A percentile compares a stretch with the other conserved stretches of the same genome.
phyloP scores from a whole-genome alignment of 495 filamentous ascomycete species.

The Corynascus novoguineensis region DNA sequence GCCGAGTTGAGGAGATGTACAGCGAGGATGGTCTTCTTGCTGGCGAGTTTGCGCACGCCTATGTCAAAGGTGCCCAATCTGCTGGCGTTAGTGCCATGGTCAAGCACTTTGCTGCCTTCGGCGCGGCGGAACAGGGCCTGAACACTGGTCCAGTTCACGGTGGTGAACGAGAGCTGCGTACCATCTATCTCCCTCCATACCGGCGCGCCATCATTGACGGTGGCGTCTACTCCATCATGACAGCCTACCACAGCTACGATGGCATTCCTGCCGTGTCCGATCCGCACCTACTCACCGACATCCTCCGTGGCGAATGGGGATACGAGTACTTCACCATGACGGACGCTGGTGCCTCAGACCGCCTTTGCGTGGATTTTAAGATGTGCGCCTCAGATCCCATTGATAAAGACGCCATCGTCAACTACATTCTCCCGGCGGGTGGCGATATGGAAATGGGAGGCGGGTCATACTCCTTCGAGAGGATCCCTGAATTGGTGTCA shows the following conservation, averaged over 20 bases:
- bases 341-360: slow-evolving; percentile 61
- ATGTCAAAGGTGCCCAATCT: slow-evolving; percentile 57
- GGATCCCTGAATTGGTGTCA: slow-evolving; percentile 57
- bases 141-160: slow-evolving; percentile 66
- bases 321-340: slow-evolving; percentile 56
- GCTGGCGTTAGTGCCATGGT: slow-evolving; percentile 60
- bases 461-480: slow-evolving; percentile 62
- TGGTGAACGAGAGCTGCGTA: slow-evolving; percentile 60
- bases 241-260: slow-evolving; percentile 64
- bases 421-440: slow-evolving; percentile 55
- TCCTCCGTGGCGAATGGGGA: slow-evolving; percentile 63
- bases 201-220: slow-evolving; percentile 63
- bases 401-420: slow-evolving; percentile 51
- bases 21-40: slow-evolving; percentile 59
- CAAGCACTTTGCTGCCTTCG: slow-evolving; percentile 64
- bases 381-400: slow-evolving; percentile 54
- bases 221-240: slow-evolving; percentile 62
- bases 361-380: slow-evolving; percentile 57
- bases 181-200: slow-evolving; percentile 61
- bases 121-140: slow-evolving; percentile 60
- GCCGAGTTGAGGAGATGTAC: slow-evolving; percentile 65
- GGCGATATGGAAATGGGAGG: slow-evolving; percentile 74
- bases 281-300: slow-evolving; percentile 57
- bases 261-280: slow-evolving; percentile 59
- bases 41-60: slow-evolving; percentile 54